These are phyloP conservation scores for Backusella mclennaniae DNA, from an alignment of 192 early-diverging fungal species.

Conservation along the genomic window DNA sequence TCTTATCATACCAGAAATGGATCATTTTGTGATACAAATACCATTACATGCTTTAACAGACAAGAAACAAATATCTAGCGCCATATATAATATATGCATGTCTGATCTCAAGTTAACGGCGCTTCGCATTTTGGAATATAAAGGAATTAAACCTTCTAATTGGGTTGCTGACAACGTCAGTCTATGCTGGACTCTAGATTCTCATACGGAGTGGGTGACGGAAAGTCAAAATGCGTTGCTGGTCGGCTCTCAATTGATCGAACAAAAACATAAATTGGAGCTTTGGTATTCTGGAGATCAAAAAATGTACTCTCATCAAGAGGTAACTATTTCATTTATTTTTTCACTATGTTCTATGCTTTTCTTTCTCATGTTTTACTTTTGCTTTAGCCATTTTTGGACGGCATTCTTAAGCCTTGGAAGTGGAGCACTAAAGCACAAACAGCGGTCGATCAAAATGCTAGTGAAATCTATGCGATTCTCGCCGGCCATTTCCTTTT, in stretches of 20 bases:
- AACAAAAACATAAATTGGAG: background rate
- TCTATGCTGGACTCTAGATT: background rate
- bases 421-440: background rate
- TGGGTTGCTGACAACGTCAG: background rate
- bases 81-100: background rate
- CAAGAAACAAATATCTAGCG: background rate
- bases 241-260: background rate
- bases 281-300: background rate
- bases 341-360: background rate
- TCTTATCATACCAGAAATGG: background rate
- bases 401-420: background rate
- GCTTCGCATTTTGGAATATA: background rate
- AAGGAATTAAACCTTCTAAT: background rate
- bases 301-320: background rate
- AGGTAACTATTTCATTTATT: background rate
- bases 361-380: background rate
- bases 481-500: background rate
- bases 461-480: background rate
- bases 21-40: background rate
- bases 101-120: background rate
- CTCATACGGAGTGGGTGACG: background rate
- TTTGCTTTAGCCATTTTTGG: background rate
- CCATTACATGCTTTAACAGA: background rate
- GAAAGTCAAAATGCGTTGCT: background rate
- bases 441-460: background rate